Evolutionary conservation across 2,329 filamentous ascomycete species (phyloP).

Genomic region (Tolypocladium tundrense): DNA sequence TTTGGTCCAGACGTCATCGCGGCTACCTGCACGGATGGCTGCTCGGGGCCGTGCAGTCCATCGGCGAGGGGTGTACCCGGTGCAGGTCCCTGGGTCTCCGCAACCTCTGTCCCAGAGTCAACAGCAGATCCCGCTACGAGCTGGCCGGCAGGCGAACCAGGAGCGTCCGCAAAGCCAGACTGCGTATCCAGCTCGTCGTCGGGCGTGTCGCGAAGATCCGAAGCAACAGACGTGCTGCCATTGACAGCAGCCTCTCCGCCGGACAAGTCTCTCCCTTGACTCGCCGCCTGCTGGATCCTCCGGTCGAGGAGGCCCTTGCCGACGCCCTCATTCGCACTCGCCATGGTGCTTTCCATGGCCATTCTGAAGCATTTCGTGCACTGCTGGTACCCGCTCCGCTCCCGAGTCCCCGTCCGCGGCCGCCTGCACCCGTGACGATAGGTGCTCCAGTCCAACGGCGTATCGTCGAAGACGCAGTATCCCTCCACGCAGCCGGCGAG

Average conservation of each 20-base stretch:
- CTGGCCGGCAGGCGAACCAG: neutral
- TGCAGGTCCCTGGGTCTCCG: neutral
- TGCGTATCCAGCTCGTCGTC: neutral
- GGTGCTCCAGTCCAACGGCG: neutral
- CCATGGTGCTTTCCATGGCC: neutral
- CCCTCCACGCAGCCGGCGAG: neutral
- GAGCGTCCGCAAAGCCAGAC: neutral
- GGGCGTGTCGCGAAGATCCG: neutral
- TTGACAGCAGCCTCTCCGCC: neutral
- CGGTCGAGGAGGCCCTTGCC: neutral
- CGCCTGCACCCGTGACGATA: neutral
- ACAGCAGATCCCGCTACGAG: neutral
- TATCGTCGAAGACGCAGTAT: neutral
- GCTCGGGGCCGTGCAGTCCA: neutral
- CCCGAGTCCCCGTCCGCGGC: neutral
- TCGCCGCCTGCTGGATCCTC: neutral
- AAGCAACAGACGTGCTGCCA: neutral
- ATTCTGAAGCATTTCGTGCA: neutral
- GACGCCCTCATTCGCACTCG: neutral
- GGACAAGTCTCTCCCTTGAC: neutral
- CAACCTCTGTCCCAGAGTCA: neutral
- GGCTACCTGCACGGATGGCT: neutral
- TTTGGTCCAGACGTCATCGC: neutral
- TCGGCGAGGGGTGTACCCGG: neutral
- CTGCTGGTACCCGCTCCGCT: neutral